A percentile compares a stretch with the other conserved stretches of the same genome.
These are phyloP conservation scores for Penicillium sp. DNA, from an alignment of 2,329 filamentous ascomycete genomes.

Conservation along the genomic window DNA sequence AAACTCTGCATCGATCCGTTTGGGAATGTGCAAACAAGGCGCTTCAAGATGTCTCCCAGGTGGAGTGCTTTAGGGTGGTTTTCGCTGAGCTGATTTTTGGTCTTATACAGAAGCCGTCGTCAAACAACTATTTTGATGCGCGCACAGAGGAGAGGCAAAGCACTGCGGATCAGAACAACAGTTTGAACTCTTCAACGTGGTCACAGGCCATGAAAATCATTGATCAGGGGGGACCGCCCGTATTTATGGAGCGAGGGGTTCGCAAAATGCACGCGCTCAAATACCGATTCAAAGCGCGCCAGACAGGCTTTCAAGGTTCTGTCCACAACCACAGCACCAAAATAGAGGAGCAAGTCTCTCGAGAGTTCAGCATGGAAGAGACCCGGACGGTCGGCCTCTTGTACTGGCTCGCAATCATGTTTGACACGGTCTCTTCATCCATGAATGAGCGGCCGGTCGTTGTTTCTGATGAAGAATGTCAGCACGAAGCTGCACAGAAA, in stretches of 20 bases:
- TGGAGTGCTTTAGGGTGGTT: not conserved
- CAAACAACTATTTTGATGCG: not conserved
- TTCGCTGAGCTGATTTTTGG: not conserved
- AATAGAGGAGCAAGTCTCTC: not conserved
- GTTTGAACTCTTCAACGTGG: not conserved
- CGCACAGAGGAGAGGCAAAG: not conserved
- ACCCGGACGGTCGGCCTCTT: not conserved
- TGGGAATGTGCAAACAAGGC: not conserved
- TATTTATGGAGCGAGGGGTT: not conserved
- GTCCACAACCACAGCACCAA: not conserved
- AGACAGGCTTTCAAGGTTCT: not conserved
- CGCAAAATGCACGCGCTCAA: not conserved
- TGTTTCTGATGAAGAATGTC: not conserved
- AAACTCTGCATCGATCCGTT: not conserved
- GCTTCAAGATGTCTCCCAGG: not conserved
- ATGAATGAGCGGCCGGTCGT: not conserved
- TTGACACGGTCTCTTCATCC: not conserved
- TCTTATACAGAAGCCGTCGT: not conserved
- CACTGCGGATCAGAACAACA: not conserved
- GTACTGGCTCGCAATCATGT: not conserved
- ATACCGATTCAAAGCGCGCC: not conserved
- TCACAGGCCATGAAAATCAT: not conserved
- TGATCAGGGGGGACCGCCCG: not conserved
- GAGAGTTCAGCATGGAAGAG: not conserved
- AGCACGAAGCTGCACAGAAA: not conserved